These are phyloP conservation scores for Chlorella sp. DNA, from an alignment of 139 green algal species.

Conservation along the genomic window DNA sequence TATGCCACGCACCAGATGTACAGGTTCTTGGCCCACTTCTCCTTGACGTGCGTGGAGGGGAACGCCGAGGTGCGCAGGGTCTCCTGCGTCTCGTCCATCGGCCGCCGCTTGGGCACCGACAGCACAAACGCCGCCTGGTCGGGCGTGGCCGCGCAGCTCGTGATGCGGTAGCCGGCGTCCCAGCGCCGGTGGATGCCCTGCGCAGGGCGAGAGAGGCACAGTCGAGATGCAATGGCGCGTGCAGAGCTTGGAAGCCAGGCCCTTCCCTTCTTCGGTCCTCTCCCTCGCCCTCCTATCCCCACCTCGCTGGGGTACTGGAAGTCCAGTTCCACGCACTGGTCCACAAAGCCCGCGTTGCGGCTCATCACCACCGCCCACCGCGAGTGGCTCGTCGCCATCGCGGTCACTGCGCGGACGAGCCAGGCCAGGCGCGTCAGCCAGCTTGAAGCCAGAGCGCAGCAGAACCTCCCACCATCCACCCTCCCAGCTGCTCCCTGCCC, in stretches of 20 bases:
- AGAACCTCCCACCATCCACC: no score
- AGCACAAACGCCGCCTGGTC: conserved; percentile 83
- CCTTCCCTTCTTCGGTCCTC: no score
- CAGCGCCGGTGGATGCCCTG: conserved; percentile 97
- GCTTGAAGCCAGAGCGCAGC: no score
- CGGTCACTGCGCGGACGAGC: conserved; percentile 77
- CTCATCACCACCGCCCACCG: conserved; percentile 99
- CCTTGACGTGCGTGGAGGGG: conserved; percentile 96
- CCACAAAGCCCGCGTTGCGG: conserved; percentile 96
- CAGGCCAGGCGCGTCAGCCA: neutral
- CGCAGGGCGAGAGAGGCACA: no score
- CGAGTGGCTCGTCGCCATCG: conserved; percentile 93
- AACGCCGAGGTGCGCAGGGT: conserved; percentile 96
- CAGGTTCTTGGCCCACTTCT: conserved; percentile 99
- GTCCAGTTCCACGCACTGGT: conserved; percentile 99
- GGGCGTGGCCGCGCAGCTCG: conserved; percentile 91
- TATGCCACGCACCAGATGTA: conserved; percentile 97
- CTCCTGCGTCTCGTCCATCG: conserved; percentile 97
- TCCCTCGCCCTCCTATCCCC: no score
- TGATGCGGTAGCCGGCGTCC: conserved; percentile 97
- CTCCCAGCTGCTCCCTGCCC: no score
- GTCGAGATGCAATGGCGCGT: no score
- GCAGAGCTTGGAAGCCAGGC: no score
- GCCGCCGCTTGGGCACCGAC: conserved; percentile 71
- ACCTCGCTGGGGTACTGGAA: conserved; percentile 99